phyloP scores from a whole-genome alignment of 2,329 filamentous ascomycete genomes.

The Waltergamsia citrina region DNA sequence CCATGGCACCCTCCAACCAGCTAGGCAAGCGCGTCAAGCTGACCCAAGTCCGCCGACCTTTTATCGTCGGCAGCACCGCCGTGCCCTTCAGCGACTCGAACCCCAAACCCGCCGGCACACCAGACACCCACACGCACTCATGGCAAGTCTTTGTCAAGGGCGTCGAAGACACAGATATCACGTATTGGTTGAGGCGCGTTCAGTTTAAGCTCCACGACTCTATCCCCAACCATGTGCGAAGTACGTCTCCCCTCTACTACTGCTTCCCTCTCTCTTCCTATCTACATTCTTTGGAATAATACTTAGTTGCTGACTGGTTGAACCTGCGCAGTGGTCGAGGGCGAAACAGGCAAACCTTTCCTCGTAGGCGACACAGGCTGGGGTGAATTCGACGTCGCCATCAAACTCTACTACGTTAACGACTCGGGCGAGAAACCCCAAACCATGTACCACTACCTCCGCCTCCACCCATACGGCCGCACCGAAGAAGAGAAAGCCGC shows the following conservation, averaged over 20 bases:
- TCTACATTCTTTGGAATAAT: too few relatives aligned
- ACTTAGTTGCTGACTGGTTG: too few relatives aligned
- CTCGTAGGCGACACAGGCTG: constrained; percentile 88
- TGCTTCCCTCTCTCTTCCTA: background rate
- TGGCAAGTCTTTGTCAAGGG: constrained; percentile 94
- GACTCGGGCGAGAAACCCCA: constrained; percentile 89
- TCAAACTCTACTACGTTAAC: constrained; percentile 87
- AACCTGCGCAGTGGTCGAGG: constrained; percentile 62
- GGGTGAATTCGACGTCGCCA: constrained; percentile 95
- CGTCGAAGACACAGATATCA: constrained; percentile 81
- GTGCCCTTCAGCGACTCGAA: constrained; percentile 70
- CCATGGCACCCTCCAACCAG: constrained; percentile 50
- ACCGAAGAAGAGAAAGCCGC: constrained; percentile 63
- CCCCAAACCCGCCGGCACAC: constrained; percentile 66
- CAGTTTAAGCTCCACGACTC: constrained; percentile 98
- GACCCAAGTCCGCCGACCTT: constrained; percentile 53
- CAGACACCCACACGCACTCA: constrained; percentile 88
- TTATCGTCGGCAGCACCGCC: constrained; percentile 73
- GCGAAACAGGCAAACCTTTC: constrained; percentile 60
- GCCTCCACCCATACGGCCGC: constrained; percentile 82
- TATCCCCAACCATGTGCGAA: constrained; percentile 83
- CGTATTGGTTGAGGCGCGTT: constrained; percentile 92
- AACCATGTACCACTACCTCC: constrained; percentile 87
- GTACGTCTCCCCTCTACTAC: constrained; percentile 26
- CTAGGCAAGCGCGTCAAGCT: constrained; percentile 56